Evolutionary conservation across 768 basidiomycete species (phyloP), one percentile per base, ranked within the genome.

Genomic region (Suillus occidentalis): DNA sequence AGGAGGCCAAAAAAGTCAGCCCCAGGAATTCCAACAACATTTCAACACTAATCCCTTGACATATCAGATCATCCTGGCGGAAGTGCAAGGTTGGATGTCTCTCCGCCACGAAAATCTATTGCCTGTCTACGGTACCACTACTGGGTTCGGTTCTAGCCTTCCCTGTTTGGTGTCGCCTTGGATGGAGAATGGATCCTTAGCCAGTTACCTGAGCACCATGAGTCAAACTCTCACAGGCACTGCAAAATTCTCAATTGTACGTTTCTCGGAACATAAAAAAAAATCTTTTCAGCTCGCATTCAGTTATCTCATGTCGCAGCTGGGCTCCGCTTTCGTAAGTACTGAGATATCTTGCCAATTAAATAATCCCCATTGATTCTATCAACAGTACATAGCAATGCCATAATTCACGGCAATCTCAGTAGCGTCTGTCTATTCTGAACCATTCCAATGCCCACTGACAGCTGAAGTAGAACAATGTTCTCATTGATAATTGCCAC

Each of bases 401-500:
- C 9, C 3, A 53, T 66, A 20, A 34, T 63, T 3, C 65, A 66
- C 14, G 65, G 65, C 25, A 63, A 66, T 45, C 65, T 66, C 39
- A 66, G 62, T 49, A 63, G 65, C 10, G 65, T 66, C 37, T 16
- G 62, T 22, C 18, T 36, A 20, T 25, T 13, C 6, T 45, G 5
- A 39, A 6, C 6, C 10, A n/a, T 25, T 36, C 10, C 5, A 4
- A 6, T 49, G 42, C 4, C 25, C 7, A 4, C 49, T 64, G 36
- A 52, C 37, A 49, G 10, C 25, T 13, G 3, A 22, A 16, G 13
- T 34, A 66, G 63, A 52, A 50, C 10, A 66, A 66, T 42, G 52
- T 64, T 39, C 75, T 83, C 20, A 77, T 84, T 49, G 78, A 80
- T 62, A 74, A 77, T 64, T 64, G 77, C 18, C 72, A 76, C 28